Base-by-base conservation (phyloP, 73 alveolate species). In the Paramecium sonneborni region DNA sequence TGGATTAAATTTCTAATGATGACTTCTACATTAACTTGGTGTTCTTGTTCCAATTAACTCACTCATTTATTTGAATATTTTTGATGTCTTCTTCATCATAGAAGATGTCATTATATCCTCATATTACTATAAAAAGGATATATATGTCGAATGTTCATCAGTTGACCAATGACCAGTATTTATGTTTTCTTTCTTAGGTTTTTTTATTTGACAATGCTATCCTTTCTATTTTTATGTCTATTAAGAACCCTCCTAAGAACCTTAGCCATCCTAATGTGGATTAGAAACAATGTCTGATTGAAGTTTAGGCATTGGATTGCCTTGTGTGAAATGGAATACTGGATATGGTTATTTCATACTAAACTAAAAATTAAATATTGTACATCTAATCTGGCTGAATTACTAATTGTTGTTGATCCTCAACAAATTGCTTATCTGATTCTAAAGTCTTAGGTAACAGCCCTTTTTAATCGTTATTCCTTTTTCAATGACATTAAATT, bases 1-100 rank as follows among this genome's bases (percentile, higher is more conserved):
- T 30, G 90, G 90, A 44, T 79, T 79, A 43, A 79, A 79, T 26
- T 79, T 79, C n/a, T 79, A 23, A 79, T 79, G 90, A 46, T 79
- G 90, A 44, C 90, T 79, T 79, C 90, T 79, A 24, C 90, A 79
- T 15, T 79, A 46, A 79, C 90, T 79, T 23, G 90, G 90, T 43
- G 90, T 79, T 43, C 90, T 39, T 23, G 90, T 79, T 5, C 90
- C 90, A 21, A 79, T 79, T 23, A 79, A n/a, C 21, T 79, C 90
- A 79, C 90, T 79, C 90, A 79, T 79, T 44, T 79, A 46, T 79
- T 79, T 79, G 55, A 79, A 79, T 79, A 79, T 79, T 46, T 79
- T 79, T 39, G 90, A 79, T 79, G 90, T 79, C 26, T 79, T 79
- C 15, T 79, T 79, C 90, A 79, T 79, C 90, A 79, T 79, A 5